Base-by-base conservation (phyloP, 768 basidiomycete species). In the Hygrocybe punicea region DNA sequence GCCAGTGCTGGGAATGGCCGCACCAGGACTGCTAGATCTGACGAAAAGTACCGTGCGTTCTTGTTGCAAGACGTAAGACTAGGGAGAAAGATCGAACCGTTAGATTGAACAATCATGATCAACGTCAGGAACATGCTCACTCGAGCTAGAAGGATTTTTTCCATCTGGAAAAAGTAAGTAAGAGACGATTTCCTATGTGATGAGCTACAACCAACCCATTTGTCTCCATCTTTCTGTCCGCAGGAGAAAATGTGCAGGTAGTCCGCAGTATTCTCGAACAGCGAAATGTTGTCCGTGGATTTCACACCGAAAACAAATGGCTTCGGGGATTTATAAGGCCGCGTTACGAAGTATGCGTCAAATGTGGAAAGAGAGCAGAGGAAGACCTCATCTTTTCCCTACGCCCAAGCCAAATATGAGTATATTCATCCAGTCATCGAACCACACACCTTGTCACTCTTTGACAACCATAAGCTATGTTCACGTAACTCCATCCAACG, bases 351-450 rank as follows among this genome's bases (percentile, higher is more conserved):
- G 70, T 95, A 98, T 33, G 86, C 87, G 67, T 98, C 94, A 68
- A 94, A 97, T 66, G 87, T 91, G 56, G 89, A 86, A 17, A 96
- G 73, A 3, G 90, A 89, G 66, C 94, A 97, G 13, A 99, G 74
- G 59, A 86, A 78, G 3, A 79, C 75, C 62, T 91, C 85, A 61
- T 98, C 94, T 74, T 92, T 93, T 67, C 86, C 85, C 93, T 96
- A 69, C 17, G 56, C 45, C 29, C 19, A 21, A 21, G 34, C 10
- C 24, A 47, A 36, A 11, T 35, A 3, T 23, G 45, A 19, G 16
- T 35, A 29, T 34, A 8, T 29, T 29, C 29, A 8, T 48, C 57
- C 55, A 17, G 63, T 56, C 55, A 44, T 14, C 16, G 35, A 44
- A 53, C 24, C 35, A 74, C 82, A 60, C 62, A 94, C 93, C 67